Conservation (phyloP, 495 filamentous ascomycete genomes). For the Hypoxylon crocopeplum region DNA sequence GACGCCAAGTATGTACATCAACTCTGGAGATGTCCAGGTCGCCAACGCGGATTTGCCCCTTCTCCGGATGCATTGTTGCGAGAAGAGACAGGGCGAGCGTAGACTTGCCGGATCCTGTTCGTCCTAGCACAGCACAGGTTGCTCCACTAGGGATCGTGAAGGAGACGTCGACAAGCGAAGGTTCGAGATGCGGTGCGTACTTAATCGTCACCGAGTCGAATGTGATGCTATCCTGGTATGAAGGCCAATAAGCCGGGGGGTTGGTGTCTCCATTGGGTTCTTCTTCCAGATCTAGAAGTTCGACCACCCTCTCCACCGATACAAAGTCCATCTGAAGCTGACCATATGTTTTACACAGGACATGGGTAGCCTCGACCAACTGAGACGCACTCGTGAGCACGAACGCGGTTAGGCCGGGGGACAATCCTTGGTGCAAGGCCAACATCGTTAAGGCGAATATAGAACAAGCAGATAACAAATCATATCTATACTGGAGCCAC, state of each 20-base stretch:
- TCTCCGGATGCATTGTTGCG: slow-evolving; percentile 54
- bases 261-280: slow-evolving; percentile 68
- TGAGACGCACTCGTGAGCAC: slow-evolving; percentile 68
- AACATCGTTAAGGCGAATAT: slow-evolving; percentile 74
- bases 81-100: slow-evolving; percentile 65
- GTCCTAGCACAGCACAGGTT: slow-evolving; percentile 70
- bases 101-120: slow-evolving; percentile 69
- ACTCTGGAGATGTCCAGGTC: slow-evolving; percentile 57
- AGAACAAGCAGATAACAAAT: slow-evolving; percentile 70
- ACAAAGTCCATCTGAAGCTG: slow-evolving; percentile 90
- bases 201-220: slow-evolving; percentile 79
- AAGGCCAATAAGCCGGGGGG: slow-evolving; percentile 80
- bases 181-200: slow-evolving; percentile 77
- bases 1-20: slow-evolving; percentile 60
- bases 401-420: slow-evolving; percentile 78
- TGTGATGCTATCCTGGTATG: slow-evolving; percentile 68
- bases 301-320: slow-evolving; percentile 82
- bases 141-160: slow-evolving; percentile 76
- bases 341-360: slow-evolving; percentile 76
- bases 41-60: slow-evolving; percentile 62
- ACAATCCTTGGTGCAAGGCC: slow-evolving; percentile 71
- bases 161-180: slow-evolving; percentile 67
- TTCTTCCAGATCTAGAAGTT: slow-evolving; percentile 75
- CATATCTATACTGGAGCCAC: slow-evolving; percentile 83
- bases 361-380: slow-evolving; percentile 73